Evolutionary conservation across 2,329 filamentous ascomycete genomes (phyloP).

Genomic region (Penicillium rolfsii): DNA sequence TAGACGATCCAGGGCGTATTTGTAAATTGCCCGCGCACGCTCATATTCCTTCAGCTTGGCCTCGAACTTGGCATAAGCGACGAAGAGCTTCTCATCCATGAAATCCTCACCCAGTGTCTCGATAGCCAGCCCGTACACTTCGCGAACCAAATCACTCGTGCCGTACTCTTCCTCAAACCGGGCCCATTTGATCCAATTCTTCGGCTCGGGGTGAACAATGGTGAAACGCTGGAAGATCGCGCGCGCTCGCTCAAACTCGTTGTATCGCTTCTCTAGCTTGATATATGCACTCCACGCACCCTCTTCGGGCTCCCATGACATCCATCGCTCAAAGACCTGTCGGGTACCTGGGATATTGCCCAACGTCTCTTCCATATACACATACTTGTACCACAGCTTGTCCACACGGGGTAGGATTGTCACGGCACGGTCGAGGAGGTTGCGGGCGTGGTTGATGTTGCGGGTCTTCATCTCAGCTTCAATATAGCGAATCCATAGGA

Average conservation of each 20-base stretch:
- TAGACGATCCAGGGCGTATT: constrained; percentile 90
- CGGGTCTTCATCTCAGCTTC: constrained; percentile 94
- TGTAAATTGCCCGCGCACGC: constrained; percentile 91
- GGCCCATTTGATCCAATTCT: constrained; percentile 99
- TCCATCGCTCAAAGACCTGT: constrained; percentile 96
- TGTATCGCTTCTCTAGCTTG: constrained; percentile 93
- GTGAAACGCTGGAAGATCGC: constrained; percentile 90
- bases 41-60: constrained; percentile 94
- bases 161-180: constrained; percentile 96
- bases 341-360: constrained; percentile 90
- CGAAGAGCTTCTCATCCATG: constrained; percentile 94
- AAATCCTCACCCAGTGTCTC: constrained; percentile 92
- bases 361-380: constrained; percentile 97
- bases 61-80: constrained; percentile 93
- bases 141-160: constrained; percentile 85
- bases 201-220: constrained; percentile 87
- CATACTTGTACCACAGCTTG: constrained; percentile 99
- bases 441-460: constrained; percentile 96
- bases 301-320: constrained; percentile 97
- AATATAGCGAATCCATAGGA: constrained; percentile 89
- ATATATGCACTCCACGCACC: constrained; percentile 95
- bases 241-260: constrained; percentile 86
- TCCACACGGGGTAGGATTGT: constrained; percentile 87
- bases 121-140: constrained; percentile 86
- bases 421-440: constrained; percentile 91